Base-by-base conservation (phyloP, 192 early-diverging fungal species). In the Umbelopsis sp. region DNA sequence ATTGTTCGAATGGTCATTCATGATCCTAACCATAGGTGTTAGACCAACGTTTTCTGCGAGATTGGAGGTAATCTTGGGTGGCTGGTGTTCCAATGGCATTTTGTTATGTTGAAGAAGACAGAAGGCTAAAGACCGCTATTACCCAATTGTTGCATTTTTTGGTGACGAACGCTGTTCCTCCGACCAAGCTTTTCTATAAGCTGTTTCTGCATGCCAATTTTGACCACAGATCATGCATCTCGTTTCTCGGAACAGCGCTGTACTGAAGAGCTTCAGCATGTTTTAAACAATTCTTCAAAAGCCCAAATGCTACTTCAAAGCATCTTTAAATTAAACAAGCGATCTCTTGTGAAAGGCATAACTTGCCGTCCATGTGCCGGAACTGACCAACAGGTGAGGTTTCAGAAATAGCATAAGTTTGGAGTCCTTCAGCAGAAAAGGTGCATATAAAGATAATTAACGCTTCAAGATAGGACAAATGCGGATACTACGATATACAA, bases 401-500 rank as follows among this genome's bases (percentile, higher is more conserved):
- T 21, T 68, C 8, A 9, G 6, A 16, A 43, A 29, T 14, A 44
- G 31, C 9, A 21, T 26, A 36, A 25, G 20, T 38, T 21, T 25
- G 9, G 12, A n/a, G 14, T 12, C 38, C 21, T 25, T 52, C 6
- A 41, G 38, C n/a, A n/a, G n/a, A n/a, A n/a, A 50, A 25, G 0
- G 32, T 54, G 25, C 1, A 12, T 68, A 25, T 32, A 38, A n/a
- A 70, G 21, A 29, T 43, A 21, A 7, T 36, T 53, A 17, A 45
- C 38, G 21, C n/a, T n/a, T n/a, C n/a, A n/a, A n/a, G n/a, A 41
- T 25, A 78, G 71, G 38, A 53, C 43, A 65, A 67, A 26, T 71
- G 72, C 47, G 78, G 78, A 10, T 80, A 80, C 38, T 80, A 80
- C 45, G 78, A 80, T 45, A 36, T 51, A 4, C 49, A 67, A 24